Percentiles rank a stretch among this genome's conserved stretches.
Conservation (phyloP, 805 yeast species). For the Wickerhamomyces canadensis region DNA sequence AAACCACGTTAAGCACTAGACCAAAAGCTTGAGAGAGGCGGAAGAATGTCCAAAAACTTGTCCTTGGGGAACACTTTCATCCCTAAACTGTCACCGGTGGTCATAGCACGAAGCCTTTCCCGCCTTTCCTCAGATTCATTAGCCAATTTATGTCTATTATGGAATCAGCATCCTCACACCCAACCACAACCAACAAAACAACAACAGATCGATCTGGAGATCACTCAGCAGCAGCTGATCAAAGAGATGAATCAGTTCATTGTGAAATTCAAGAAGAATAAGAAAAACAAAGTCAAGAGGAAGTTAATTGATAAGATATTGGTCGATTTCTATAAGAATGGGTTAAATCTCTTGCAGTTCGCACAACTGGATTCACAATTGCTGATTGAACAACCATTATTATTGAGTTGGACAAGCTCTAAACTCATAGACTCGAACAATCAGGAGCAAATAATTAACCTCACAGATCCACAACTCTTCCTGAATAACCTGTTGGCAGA, state of each 20-base stretch:
- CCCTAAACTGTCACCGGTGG: slow-evolving; percentile 12
- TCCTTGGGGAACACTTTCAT: slow-evolving; percentile 18
- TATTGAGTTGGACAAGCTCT: slow-evolving; percentile 31
- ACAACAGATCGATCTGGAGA: slow-evolving; percentile 6
- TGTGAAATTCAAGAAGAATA: neutral
- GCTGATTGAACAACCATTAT: slow-evolving; percentile 51
- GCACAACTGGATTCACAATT: slow-evolving; percentile 68
- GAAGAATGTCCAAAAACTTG: slow-evolving; percentile 3
- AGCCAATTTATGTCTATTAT: slow-evolving; percentile 17
- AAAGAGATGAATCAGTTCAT: slow-evolving; percentile 3
- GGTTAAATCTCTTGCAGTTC: slow-evolving; percentile 57
- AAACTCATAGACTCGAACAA: slow-evolving; percentile 23
- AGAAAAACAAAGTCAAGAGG: slow-evolving; percentile 9
- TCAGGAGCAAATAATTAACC: slow-evolving; percentile 25
- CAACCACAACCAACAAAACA: slow-evolving; percentile 12
- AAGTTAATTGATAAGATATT: slow-evolving; percentile 18
- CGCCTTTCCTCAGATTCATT: slow-evolving; percentile 18
- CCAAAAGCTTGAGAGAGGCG: too few relatives aligned
- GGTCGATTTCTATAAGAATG: slow-evolving; percentile 41
- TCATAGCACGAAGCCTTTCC: slow-evolving; percentile 10
- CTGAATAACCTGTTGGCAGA: slow-evolving; percentile 41
- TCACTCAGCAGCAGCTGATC: slow-evolving; percentile 7
- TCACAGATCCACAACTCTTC: slow-evolving; percentile 45
- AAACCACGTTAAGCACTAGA: neutral
- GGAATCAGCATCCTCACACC: slow-evolving; percentile 19